A percentile compares a stretch with the other conserved stretches of the same genome.
phyloP scores from a whole-genome alignment of 129 eudicot genomes.

The Ambrosia trifida region DNA sequence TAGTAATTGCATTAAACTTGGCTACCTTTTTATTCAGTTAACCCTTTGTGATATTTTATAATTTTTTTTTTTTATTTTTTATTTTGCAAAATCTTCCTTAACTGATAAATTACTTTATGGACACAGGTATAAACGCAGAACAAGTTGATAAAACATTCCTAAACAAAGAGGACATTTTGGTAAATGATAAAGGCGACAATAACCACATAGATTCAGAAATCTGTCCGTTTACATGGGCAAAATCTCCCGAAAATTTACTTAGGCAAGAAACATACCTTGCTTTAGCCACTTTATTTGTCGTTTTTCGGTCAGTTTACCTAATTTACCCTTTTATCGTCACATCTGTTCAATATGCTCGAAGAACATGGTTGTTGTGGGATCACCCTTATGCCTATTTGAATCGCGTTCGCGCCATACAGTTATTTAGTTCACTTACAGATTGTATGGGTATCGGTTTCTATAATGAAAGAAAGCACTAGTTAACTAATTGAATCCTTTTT shows the following conservation, averaged over 20 bases:
- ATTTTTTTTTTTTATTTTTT: no score
- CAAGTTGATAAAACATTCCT: constrained; percentile 31
- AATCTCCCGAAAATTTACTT: constrained; percentile 80
- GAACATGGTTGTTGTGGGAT: constrained; percentile 69
- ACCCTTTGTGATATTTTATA: neutral
- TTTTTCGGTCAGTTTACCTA: constrained; percentile 55
- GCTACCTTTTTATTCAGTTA: neutral
- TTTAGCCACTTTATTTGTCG: constrained; percentile 72
- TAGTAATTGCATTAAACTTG: neutral
- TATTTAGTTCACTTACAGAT: constrained; percentile 53
- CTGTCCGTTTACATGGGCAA: constrained; percentile 91
- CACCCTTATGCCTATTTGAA: constrained; percentile 57
- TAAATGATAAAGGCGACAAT: constrained; percentile 24
- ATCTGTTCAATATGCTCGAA: constrained; percentile 58
- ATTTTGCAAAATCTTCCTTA: neutral
- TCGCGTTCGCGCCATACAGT: constrained; percentile 60
- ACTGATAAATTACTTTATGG: neutral
- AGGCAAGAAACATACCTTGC: constrained; percentile 79
- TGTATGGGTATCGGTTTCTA: constrained; percentile 67
- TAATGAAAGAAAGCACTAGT: constrained; percentile 61
- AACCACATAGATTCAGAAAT: constrained; percentile 43
- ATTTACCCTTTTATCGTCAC: constrained; percentile 48
- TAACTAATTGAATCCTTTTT: constrained; percentile 28
- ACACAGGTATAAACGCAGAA: constrained; percentile 45
- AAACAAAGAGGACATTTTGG: constrained; percentile 39